Conservation (phyloP, 345 rosid genomes). For the Dimocarpus longan region DNA sequence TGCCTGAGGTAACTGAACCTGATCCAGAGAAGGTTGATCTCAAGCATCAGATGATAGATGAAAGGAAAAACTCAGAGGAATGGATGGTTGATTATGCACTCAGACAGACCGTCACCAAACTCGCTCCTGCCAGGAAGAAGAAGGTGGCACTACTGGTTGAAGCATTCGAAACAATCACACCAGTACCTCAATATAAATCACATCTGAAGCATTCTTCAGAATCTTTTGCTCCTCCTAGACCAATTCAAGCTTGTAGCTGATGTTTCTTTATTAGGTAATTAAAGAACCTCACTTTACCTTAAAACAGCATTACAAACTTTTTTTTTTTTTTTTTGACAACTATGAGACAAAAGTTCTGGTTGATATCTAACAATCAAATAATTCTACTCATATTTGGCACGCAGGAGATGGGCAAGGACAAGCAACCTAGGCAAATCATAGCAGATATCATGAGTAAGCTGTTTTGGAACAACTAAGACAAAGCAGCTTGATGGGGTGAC, state of each 20-base stretch:
- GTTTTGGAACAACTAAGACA: background rate
- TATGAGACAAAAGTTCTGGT: background rate
- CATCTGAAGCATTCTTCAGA: constrained; percentile 41
- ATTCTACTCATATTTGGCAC: background rate
- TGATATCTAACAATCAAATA: background rate
- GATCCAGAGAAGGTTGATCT: constrained; percentile 77
- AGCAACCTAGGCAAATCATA: background rate
- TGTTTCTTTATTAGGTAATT: constrained; percentile 25
- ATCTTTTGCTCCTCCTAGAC: constrained; percentile 46
- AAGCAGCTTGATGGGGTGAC: background rate
- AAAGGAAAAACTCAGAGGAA: constrained; percentile 77
- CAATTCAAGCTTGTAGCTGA: constrained; percentile 79
- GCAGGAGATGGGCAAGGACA: constrained; percentile 21
- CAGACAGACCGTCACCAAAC: constrained; percentile 70
- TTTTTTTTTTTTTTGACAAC: no score
- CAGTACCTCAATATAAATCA: constrained; percentile 45
- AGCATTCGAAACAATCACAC: constrained; percentile 85
- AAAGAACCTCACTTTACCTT: constrained; percentile 5
- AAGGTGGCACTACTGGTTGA: constrained; percentile 92
- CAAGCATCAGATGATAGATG: constrained; percentile 71
- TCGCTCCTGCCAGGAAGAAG: constrained; percentile 74
- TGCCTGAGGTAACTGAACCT: constrained; percentile 54
- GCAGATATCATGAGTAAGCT: background rate
- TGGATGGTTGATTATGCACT: constrained; percentile 96
- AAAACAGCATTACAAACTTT: background rate